Base-by-base conservation (phyloP, 371 early-diverging fungal species). In the Dichotomocladium elegans region DNA sequence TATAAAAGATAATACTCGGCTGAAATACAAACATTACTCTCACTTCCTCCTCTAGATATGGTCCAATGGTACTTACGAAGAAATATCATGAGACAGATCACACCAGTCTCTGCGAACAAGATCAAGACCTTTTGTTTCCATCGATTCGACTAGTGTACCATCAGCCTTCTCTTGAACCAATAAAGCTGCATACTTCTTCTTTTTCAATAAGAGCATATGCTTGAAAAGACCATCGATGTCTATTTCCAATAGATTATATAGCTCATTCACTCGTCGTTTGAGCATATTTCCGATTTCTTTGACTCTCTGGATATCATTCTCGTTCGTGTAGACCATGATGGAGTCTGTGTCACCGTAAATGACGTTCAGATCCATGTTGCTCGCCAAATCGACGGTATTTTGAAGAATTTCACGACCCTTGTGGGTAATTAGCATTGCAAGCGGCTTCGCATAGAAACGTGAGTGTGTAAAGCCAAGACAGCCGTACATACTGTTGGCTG, bases 291-390 rank as follows among this genome's bases (percentile, higher is more conserved):
- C 97, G 34, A 96, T 81, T 33, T 93, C 85, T 40, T 86, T 80
- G 41, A 92, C 96, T 41, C 90, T 79, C 1, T 67, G 66, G 0
- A 93, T 60, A n/a, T 90, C 83, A 10, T 62, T 72, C n/a, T 88
- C 85, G 55, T 89, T 87, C 4, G 98, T 98, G 66, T 99, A 79
- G 44, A 99, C 95, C 99, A 99, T 99, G 57, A 99, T 96, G 3
- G 99, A 99, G 74, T 99, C 99, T 0, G 99, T 99, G 71, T 99
- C 99, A 60, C 99, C 99, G 73, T 99, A 99, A 69, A 99, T 95
- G 12, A 99, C 90, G 49, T 97, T 92, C 31, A 95, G 77, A 4
- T 85, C 83, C 21, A 88, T 78, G 4, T 66, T 58, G 14, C 82
- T 81, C 3, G 99, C 98, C 14, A 97, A 70, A 31, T 92, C 82